Conservation (phyloP, 2,329 filamentous ascomycete genomes). For the Scedosporium minutisporum region DNA sequence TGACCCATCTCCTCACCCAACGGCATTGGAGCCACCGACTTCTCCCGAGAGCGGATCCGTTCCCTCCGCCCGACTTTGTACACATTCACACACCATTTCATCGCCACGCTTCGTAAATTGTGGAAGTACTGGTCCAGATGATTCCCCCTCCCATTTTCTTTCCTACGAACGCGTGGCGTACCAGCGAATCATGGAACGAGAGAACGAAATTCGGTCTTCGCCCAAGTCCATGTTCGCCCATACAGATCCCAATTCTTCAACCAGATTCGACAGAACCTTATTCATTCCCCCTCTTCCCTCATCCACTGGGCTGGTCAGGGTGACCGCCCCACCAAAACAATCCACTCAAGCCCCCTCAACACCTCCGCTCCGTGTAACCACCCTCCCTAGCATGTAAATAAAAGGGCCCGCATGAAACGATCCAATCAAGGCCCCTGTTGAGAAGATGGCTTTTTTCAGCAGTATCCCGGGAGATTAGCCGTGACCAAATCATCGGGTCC, state of each 20-base stretch:
- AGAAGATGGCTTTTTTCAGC: background rate
- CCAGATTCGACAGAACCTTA: background rate
- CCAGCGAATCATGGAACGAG: background rate
- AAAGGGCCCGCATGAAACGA: background rate
- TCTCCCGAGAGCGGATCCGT: background rate
- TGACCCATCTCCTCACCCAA: too few relatives aligned
- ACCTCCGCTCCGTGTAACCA: background rate
- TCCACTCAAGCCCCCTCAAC: background rate
- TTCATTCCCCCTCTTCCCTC: background rate
- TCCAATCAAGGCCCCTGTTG: background rate
- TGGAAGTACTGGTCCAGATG: too few relatives aligned
- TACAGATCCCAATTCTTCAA: background rate
- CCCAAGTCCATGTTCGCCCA: background rate
- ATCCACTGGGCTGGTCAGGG: background rate
- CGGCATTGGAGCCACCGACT: too few relatives aligned
- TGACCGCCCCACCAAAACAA: background rate
- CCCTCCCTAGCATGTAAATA: background rate
- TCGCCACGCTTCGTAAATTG: too few relatives aligned
- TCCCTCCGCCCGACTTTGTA: background rate
- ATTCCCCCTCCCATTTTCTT: background rate
- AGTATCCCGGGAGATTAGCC: background rate
- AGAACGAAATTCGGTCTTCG: background rate
- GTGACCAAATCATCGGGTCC: background rate
- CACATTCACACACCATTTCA: too few relatives aligned
- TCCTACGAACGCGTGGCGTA: background rate